Conservation (phyloP, 306 rosid genomes). For the Sicyos edulis region DNA sequence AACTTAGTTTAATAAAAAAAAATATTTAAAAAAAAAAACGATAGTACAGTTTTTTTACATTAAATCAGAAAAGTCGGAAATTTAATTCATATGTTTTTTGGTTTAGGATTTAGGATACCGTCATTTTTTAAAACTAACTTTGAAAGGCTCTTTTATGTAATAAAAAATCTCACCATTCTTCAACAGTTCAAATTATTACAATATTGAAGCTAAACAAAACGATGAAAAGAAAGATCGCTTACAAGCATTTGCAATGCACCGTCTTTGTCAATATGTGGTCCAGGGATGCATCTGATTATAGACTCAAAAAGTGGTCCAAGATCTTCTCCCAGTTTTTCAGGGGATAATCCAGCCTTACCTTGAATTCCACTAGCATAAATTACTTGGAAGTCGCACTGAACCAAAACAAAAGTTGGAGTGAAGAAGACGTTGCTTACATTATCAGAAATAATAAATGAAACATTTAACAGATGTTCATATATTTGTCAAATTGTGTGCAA, state of each 20-base stretch:
- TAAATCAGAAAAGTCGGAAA: not conserved
- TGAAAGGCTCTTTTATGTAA: not conserved
- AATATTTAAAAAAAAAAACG: not conserved
- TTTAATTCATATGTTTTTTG: not conserved
- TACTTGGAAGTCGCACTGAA: slow-evolving; percentile 91
- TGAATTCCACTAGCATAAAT: slow-evolving; percentile 96
- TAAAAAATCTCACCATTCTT: not conserved
- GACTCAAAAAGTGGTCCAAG: slow-evolving; percentile 97
- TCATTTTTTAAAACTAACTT: not conserved
- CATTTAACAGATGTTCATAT: not conserved
- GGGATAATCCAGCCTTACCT: slow-evolving; percentile 87
- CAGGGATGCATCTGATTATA: slow-evolving; percentile 95
- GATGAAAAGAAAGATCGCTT: slow-evolving; percentile 33
- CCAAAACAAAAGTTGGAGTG: slow-evolving; percentile 21
- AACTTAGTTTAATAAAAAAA: not conserved
- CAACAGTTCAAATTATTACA: slow-evolving; percentile 1
- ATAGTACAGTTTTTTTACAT: not conserved
- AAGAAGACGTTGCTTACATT: not conserved
- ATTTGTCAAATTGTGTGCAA: not conserved
- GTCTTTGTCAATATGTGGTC: slow-evolving; percentile 85
- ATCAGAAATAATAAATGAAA: slow-evolving; percentile 8
- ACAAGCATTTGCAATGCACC: slow-evolving; percentile 98
- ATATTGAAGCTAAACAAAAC: slow-evolving; percentile 12
- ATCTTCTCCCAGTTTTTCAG: slow-evolving; percentile 84
- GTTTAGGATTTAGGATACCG: not conserved